phyloP scores from a whole-genome alignment of 139 green algal species.

The Chlamydomonas sp. region DNA sequence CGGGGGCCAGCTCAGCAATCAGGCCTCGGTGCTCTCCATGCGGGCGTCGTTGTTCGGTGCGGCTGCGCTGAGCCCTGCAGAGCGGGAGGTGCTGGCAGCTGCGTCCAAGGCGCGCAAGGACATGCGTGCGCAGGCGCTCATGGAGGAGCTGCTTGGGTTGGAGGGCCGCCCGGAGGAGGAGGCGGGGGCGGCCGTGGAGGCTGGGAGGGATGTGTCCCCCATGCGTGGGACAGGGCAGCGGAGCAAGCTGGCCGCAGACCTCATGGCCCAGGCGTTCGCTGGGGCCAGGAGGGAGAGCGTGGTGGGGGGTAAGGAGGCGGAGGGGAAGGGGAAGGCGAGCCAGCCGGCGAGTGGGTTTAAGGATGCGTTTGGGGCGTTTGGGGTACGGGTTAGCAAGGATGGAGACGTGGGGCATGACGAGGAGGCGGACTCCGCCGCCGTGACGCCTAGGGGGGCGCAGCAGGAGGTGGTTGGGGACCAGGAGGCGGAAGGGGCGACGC shows the following conservation, averaged over 20 bases:
- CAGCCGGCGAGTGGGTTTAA: not conserved
- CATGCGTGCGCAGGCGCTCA: not conserved
- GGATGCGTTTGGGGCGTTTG: not conserved
- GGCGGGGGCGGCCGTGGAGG: not conserved
- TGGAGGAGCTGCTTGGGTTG: constrained; percentile 14
- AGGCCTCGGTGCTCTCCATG: not conserved
- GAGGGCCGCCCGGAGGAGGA: constrained; percentile 2
- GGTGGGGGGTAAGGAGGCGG: not conserved
- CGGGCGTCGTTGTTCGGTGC: not conserved
- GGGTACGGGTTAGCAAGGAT: not conserved
- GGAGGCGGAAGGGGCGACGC: no score
- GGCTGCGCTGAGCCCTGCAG: not conserved
- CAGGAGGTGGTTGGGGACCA: no score
- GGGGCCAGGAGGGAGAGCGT: not conserved
- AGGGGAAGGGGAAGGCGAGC: not conserved
- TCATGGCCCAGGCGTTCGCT: not conserved
- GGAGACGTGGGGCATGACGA: not conserved
- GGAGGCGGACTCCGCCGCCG: not conserved
- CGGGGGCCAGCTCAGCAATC: no score
- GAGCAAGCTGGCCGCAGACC: not conserved
- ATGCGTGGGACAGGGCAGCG: not conserved
- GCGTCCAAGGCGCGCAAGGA: constrained; percentile 5
- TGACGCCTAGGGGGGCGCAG: no score
- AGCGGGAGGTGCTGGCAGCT: not conserved
- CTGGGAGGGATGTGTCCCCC: not conserved